Evolutionary conservation across 352 stramenopile species (phyloP), one percentile per base, ranked within the genome.

Genomic region (Lagenidium giganteum): DNA sequence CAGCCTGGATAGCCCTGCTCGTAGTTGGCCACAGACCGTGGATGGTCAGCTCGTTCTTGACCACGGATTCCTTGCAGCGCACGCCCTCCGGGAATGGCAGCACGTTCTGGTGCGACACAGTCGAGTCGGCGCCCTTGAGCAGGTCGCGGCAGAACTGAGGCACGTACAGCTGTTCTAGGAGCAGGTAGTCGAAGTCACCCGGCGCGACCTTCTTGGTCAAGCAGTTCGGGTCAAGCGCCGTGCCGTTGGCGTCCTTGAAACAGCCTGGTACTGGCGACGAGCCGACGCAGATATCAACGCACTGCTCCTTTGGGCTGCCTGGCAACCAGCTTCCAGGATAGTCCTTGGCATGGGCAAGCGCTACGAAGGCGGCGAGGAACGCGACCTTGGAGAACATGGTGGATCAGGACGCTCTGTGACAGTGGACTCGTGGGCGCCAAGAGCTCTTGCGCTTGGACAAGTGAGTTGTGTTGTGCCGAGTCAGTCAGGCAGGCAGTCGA

Each of bases 51-150:
- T 80, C 64, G 37, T 51, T 75, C 42, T 64, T 61, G 30, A 65
- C 73, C 9, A 59, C 64, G n/a, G 64, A 37, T 0, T 40, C 41
- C 27, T 70, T 42, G 48, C 77, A 89, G 8, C 38, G 29, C 39
- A 80, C 67, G 23, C 77, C 77, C 25, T 66, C 54, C 33, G 77
- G 77, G 59, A 77, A 85, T 28, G 61, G 47, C 41, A 72, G 57
- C n/a, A 91, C 73, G 48, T 87, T 87, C 60, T 83, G 75, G 57
- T 91, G 78, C 47, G 75, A 84, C 60, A 88, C 72, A 30, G 77
- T 90, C 49, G 64, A 77, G 57, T 90, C 77, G 14, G 82, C 63
- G 23, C 77, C 77, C 1, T 68, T 49, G 30, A 87, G 65, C 35
- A 90, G 54, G 51, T 90, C 78, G 29, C 78, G 78, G 54, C 78